Evolutionary conservation across 345 rosid species (phyloP), one percentile per base, ranked within the genome.

Genomic region (Eucalyptus globulus): DNA sequence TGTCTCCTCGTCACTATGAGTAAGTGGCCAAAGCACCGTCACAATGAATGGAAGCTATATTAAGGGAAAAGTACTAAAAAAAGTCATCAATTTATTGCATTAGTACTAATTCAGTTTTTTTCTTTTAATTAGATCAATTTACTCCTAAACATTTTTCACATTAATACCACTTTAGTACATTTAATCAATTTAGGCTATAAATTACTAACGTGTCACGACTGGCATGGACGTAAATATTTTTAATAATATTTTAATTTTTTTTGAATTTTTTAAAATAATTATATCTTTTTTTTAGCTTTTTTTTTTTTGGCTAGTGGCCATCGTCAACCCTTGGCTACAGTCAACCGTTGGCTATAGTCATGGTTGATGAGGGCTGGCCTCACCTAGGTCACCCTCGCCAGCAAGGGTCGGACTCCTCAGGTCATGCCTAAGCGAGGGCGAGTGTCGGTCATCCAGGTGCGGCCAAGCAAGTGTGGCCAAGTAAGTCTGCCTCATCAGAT

Each of bases 191-290:
- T 53, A 21, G 2, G 0, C 0, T 0, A 0, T 4, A 53, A 53
- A 51, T 51, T 51, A 16, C 8, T 50, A 0, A 50, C 1, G 0
- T 51, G 21, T 6, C 54, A 51, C 0, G 2, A 51, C 0, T 3
- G 0, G 21, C 0, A 51, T 3, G 21, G 54, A 53, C 1, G 0
- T 53, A 9, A 8, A 53, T 21, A 53, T 21, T 53, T 53, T 53
- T 21, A 8, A 21, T 53, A 53, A 53, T 21, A 53, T 17, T 53
- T 53, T 7, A 51, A 51, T 51, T 19, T 3, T 16, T 53, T 53
- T 8, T 53, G 2, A 21, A 4, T 8, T 21, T 53, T 53, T 53
- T 0, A 53, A 16, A 19, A 53, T 21, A 53, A 53, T 53, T 21
- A 53, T 8, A 53, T 53, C 5, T 17, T 53, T 6, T 51, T 53